These are phyloP conservation scores for Didymella sp. DNA, from an alignment of 2,329 filamentous ascomycete genomes.

Conservation along the genomic window DNA sequence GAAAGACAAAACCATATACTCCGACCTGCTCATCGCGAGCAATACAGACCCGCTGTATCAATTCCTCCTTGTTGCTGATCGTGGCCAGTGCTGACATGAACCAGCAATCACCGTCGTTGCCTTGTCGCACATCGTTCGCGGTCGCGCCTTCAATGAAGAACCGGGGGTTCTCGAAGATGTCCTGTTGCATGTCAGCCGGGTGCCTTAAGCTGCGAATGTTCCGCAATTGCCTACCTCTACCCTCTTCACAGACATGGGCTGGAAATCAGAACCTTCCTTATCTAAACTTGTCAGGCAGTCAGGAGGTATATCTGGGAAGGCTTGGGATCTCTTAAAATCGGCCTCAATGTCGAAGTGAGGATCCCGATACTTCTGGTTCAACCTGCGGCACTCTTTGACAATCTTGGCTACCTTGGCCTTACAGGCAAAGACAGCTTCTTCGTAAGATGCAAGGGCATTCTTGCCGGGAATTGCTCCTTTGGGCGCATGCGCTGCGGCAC, in stretches of 20 bases:
- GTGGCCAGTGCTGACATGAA: conserved; percentile 81
- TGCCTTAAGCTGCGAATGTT: no score
- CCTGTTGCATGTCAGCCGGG: conserved; percentile 54
- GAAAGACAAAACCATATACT: conserved; percentile 86
- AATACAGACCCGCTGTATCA: conserved; percentile 78
- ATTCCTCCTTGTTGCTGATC: conserved; percentile 72
- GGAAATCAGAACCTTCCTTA: conserved; percentile 49
- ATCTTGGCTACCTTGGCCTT: conserved; percentile 66
- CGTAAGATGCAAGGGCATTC: conserved; percentile 71
- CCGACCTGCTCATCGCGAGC: conserved; percentile 74
- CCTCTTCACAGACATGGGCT: conserved; percentile 76
- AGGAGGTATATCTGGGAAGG: conserved; percentile 40
- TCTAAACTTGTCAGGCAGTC: conserved; percentile 62
- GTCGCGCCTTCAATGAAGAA: conserved; percentile 81
- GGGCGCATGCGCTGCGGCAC: conserved; percentile 63
- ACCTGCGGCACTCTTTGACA: conserved; percentile 69
- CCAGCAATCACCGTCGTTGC: conserved; percentile 83
- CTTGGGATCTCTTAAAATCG: conserved; percentile 66
- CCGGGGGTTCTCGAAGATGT: conserved; percentile 77
- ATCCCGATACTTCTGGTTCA: conserved; percentile 87
- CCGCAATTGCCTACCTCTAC: conserved; percentile 65
- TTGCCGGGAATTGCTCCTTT: conserved; percentile 65
- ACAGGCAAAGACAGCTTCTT: conserved; percentile 74
- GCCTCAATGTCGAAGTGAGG: conserved; percentile 85
- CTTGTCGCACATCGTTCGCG: conserved; percentile 80